Conservation (phyloP, 202 grass and related monocot genomes). For the Panicum hallii region DNA sequence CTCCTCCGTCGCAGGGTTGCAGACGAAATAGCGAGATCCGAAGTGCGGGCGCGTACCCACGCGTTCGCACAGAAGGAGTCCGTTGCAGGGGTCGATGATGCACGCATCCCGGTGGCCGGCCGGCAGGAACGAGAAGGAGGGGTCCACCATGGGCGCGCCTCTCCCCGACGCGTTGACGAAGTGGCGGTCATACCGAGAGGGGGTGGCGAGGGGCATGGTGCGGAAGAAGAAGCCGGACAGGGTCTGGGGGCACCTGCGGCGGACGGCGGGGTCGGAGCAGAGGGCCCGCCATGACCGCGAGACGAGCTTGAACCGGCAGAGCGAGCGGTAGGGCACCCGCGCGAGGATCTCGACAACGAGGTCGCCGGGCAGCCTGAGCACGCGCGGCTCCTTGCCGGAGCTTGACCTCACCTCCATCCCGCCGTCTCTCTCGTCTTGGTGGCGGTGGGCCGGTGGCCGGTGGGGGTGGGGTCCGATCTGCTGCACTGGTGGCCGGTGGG, state of each 20-base stretch:
- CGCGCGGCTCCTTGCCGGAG: background rate
- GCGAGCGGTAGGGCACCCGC: background rate
- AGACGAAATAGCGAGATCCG: background rate
- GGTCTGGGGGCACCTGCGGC: background rate
- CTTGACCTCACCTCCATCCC: background rate
- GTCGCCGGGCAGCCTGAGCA: background rate
- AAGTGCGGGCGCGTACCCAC: background rate
- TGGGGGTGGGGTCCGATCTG: too few species aligned
- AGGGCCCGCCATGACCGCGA: background rate
- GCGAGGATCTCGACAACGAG: background rate
- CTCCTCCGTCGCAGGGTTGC: background rate
- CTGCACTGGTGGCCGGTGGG: too few species aligned
- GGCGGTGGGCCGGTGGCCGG: too few species aligned
- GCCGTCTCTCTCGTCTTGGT: background rate
- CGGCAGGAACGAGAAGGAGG: background rate
- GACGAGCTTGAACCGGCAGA: conserved; percentile 5
- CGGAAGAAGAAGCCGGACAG: background rate
- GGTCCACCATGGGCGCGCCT: background rate
- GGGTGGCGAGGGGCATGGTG: background rate
- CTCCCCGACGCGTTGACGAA: background rate
- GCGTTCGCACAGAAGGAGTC: background rate
- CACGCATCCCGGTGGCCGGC: background rate
- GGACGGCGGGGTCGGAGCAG: background rate
- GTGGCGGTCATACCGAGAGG: too few species aligned
- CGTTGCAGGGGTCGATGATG: background rate